These are phyloP conservation scores for Oryza longistaminata DNA, from an alignment of 176 grass and related monocot species.

Conservation along the genomic window DNA sequence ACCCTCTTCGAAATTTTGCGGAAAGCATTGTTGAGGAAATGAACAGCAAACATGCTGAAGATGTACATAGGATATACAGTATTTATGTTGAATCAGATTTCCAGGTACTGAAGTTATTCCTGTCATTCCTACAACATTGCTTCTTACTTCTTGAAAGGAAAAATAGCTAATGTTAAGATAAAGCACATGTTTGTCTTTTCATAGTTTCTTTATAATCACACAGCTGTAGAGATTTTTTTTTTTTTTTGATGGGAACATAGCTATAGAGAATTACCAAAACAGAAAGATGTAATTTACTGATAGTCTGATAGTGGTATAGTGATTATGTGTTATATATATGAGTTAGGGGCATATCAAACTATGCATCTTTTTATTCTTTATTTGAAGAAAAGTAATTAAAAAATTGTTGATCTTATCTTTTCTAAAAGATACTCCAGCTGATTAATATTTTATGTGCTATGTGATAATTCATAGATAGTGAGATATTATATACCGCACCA, in stretches of 20 bases:
- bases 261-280: neutral
- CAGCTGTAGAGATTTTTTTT: neutral
- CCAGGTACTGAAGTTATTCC: conserved; percentile 52
- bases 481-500: neutral
- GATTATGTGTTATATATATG: neutral
- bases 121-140: conserved; percentile 7
- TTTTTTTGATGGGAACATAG: neutral
- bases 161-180: neutral
- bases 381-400: neutral
- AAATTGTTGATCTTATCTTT: neutral
- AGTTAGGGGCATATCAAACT: neutral
- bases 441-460: neutral
- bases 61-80: conserved; percentile 70
- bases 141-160: conserved; percentile 23
- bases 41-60: conserved; percentile 72
- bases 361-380: neutral
- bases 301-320: neutral
- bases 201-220: conserved; percentile 13
- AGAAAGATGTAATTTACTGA: neutral
- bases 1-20: conserved; percentile 79
- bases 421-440: neutral
- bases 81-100: conserved; percentile 84
- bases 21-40: conserved; percentile 92
- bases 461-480: neutral
- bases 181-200: neutral